Evolutionary conservation across 306 rosid species (phyloP).

Genomic region (Carpinus viminea): DNA sequence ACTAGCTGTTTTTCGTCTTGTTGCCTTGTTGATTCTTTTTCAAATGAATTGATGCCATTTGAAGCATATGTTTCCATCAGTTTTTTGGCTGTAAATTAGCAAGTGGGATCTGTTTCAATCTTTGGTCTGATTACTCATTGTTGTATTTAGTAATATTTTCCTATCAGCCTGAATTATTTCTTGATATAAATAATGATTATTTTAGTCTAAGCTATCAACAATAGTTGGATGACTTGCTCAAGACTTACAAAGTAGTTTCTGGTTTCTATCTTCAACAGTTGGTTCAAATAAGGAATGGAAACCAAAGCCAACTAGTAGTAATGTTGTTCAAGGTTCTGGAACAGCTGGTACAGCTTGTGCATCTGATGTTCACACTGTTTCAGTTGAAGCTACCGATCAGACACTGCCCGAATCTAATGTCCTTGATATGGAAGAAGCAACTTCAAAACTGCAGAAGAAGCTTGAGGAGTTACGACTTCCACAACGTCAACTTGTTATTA

Average conservation of each 20-base stretch:
- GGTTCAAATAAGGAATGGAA: constrained; percentile 98
- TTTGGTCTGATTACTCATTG: background rate
- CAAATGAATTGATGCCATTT: background rate
- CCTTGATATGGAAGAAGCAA: constrained; percentile 62
- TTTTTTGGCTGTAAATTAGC: constrained; percentile 4
- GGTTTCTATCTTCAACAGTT: constrained; percentile 55
- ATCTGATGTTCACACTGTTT: constrained; percentile 49
- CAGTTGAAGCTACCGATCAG: constrained; percentile 41
- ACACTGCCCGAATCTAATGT: constrained; percentile 50
- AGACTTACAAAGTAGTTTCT: constrained; percentile 29
- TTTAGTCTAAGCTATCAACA: constrained; percentile 6
- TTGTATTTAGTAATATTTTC: background rate
- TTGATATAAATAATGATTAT: background rate
- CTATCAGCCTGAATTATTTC: background rate
- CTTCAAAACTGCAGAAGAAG: constrained; percentile 68
- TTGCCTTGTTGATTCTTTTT: constrained; percentile 15
- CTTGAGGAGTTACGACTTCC: constrained; percentile 68
- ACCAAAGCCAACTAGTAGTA: constrained; percentile 66
- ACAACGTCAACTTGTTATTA: constrained; percentile 80
- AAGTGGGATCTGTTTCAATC: background rate
- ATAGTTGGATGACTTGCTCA: constrained; percentile 30
- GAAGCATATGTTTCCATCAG: background rate
- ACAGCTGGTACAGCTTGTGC: constrained; percentile 52
- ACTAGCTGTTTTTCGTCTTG: background rate
- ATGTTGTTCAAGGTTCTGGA: constrained; percentile 56